Evolutionary conservation across 768 basidiomycete species (phyloP).

Genomic region (Leucocoprinus birnbaumii): DNA sequence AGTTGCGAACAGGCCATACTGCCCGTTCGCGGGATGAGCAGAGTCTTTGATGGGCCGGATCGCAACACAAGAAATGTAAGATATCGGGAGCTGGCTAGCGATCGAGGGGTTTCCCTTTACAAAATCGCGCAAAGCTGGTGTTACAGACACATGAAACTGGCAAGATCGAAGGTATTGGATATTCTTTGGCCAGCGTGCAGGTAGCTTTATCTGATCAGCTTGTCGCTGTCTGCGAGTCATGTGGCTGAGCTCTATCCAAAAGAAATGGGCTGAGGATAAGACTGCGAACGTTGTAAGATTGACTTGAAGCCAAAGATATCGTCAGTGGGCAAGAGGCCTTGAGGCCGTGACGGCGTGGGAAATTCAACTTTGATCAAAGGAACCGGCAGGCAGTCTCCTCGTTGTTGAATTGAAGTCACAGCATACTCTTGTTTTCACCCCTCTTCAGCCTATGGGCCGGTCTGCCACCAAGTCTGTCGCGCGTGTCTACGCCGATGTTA

Average conservation of each 20-base stretch:
- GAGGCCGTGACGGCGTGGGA: slow-evolving; percentile 23
- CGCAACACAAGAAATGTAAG: slow-evolving; percentile 31
- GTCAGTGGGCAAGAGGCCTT: too few relatives aligned
- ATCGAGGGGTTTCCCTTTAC: slow-evolving; percentile 26
- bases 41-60: slow-evolving; percentile 55
- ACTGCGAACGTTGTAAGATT: too few relatives aligned
- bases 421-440: slow-evolving; percentile 11
- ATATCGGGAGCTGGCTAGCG: slow-evolving; percentile 4
- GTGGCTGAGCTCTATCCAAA: background rate
- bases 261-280: background rate
- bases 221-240: background rate
- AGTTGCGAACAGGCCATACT: slow-evolving; percentile 77
- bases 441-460: slow-evolving; percentile 54
- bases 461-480: slow-evolving; percentile 75
- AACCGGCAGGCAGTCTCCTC: slow-evolving; percentile 11
- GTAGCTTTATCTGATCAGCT: background rate
- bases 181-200: slow-evolving; percentile 7
- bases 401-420: slow-evolving; percentile 11
- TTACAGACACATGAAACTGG: slow-evolving; percentile 13
- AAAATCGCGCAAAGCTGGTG: slow-evolving; percentile 35
- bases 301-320: too few relatives aligned
- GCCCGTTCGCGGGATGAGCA: slow-evolving; percentile 75
- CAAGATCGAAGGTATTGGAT: slow-evolving; percentile 7
- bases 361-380: slow-evolving; percentile 19
- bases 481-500: slow-evolving; percentile 87